These are phyloP conservation scores for Exidia glandulosa DNA, from an alignment of 768 basidiomycete species.

Conservation along the genomic window DNA sequence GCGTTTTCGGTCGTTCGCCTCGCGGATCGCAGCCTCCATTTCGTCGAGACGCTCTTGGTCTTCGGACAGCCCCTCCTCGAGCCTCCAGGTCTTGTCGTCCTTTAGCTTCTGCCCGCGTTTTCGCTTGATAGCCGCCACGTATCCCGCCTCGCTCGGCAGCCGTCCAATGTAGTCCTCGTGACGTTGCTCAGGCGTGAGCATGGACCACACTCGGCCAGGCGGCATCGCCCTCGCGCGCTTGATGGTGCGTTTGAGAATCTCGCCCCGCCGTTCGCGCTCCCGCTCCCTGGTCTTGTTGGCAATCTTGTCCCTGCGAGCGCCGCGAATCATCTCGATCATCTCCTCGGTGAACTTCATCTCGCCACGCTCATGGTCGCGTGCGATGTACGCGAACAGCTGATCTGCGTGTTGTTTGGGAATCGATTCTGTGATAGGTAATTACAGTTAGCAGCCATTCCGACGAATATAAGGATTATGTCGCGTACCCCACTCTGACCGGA, in stretches of 20 bases:
- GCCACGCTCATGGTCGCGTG: slow-evolving; percentile 32
- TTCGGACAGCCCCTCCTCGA: slow-evolving; percentile 21
- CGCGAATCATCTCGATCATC: slow-evolving; percentile 37
- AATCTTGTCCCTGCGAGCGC: slow-evolving; percentile 50
- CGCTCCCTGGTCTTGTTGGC: slow-evolving; percentile 54
- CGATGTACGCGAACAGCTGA: slow-evolving; percentile 23
- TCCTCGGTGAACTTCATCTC: slow-evolving; percentile 33
- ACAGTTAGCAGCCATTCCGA: neutral
- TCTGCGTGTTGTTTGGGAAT: slow-evolving; percentile 24
- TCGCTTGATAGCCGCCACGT: slow-evolving; percentile 54
- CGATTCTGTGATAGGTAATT: slow-evolving; percentile 17
- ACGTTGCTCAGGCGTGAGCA: slow-evolving; percentile 39
- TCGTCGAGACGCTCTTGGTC: slow-evolving; percentile 14
- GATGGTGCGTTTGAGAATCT: slow-evolving; percentile 39
- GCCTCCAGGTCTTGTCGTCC: slow-evolving; percentile 22
- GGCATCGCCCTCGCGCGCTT: slow-evolving; percentile 41
- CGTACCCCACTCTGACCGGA: slow-evolving; percentile 30
- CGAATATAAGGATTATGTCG: slow-evolving; percentile 3
- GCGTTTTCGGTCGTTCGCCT: too few relatives aligned
- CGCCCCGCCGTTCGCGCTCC: slow-evolving; percentile 52
- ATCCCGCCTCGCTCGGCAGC: slow-evolving; percentile 55
- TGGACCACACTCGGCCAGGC: slow-evolving; percentile 47
- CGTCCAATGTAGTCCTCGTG: slow-evolving; percentile 38
- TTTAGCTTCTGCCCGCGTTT: slow-evolving; percentile 39
- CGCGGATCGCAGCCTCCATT: neutral